Conservation (phyloP, 176 grass and related monocot species). For the Urochloa ruziziensis region DNA sequence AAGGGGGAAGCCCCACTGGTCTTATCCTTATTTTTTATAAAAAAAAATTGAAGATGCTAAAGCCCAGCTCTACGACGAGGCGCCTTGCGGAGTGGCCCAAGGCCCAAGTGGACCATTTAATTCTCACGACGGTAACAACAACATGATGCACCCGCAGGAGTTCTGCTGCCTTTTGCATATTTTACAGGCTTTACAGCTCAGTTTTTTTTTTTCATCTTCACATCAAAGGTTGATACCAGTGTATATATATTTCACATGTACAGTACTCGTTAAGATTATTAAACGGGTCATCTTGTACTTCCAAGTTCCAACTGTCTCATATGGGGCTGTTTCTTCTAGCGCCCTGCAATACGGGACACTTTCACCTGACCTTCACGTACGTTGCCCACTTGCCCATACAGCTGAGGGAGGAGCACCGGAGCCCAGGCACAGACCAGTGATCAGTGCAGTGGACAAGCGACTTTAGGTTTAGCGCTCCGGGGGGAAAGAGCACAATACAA, state of each 20-base stretch:
- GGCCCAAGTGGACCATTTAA: neutral
- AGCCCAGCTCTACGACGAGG: too few relatives aligned
- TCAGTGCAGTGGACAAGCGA: neutral
- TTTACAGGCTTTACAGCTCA: too few relatives aligned
- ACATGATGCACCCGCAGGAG: too few relatives aligned
- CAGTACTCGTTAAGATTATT: neutral
- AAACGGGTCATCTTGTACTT: neutral
- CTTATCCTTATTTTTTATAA: too few relatives aligned
- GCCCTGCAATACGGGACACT: neutral
- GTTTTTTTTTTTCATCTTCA: neutral
- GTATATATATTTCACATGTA: neutral
- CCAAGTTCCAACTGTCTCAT: neutral
- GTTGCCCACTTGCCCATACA: neutral
- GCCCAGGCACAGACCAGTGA: neutral
- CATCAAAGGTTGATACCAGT: neutral
- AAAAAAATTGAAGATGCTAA: too few relatives aligned
- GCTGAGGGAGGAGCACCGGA: neutral
- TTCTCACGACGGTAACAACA: neutral
- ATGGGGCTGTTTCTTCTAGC: neutral
- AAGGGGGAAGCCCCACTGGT: too few relatives aligned
- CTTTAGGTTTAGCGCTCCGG: neutral
- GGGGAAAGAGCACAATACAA: neutral
- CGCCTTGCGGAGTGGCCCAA: neutral
- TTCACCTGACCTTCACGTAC: neutral
- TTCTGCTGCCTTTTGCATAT: neutral